Conservation (phyloP, 1,139 yeast genomes). For the Blastobotrys indianensis region DNA sequence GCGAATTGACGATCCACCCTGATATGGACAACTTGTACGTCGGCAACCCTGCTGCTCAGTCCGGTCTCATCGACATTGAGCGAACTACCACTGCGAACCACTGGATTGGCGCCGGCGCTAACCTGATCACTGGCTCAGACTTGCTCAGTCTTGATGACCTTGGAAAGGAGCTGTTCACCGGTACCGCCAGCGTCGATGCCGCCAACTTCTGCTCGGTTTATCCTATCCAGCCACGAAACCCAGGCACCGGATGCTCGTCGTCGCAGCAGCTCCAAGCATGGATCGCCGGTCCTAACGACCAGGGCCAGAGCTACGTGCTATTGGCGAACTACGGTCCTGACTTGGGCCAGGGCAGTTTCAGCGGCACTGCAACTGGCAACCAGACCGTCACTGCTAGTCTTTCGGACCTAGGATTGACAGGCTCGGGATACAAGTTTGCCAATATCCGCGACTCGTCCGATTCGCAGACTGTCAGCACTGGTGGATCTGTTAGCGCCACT, state of each 20-base stretch:
- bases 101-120: constrained; percentile 16
- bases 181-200: constrained; percentile 5
- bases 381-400: neutral
- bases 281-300: constrained; percentile 12
- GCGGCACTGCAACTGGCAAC: neutral
- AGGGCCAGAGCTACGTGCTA: constrained; percentile 10
- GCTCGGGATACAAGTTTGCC: too few species aligned
- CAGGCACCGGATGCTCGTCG: constrained; percentile 9
- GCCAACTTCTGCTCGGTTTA: constrained; percentile 10
- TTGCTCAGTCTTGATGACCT: constrained; percentile 11
- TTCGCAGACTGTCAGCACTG: too few species aligned
- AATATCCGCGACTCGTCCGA: too few species aligned
- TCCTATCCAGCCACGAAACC: constrained; percentile 14
- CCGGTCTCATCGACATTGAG: constrained; percentile 13
- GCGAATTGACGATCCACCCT: constrained; percentile 12
- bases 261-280: constrained; percentile 14
- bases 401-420: too few species aligned
- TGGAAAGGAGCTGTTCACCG: constrained; percentile 12
- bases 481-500: too few species aligned
- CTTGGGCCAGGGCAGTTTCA: constrained; percentile 11
- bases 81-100: constrained; percentile 13
- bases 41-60: constrained; percentile 11
- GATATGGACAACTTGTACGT: constrained; percentile 16
- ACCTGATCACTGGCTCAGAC: constrained; percentile 14
- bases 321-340: constrained; percentile 14